A percentile compares a stretch with the other conserved stretches of the same genome.
These are phyloP conservation scores for Chlorella variabilis DNA, from an alignment of 163 green algal genomes.

Conservation along the genomic window DNA sequence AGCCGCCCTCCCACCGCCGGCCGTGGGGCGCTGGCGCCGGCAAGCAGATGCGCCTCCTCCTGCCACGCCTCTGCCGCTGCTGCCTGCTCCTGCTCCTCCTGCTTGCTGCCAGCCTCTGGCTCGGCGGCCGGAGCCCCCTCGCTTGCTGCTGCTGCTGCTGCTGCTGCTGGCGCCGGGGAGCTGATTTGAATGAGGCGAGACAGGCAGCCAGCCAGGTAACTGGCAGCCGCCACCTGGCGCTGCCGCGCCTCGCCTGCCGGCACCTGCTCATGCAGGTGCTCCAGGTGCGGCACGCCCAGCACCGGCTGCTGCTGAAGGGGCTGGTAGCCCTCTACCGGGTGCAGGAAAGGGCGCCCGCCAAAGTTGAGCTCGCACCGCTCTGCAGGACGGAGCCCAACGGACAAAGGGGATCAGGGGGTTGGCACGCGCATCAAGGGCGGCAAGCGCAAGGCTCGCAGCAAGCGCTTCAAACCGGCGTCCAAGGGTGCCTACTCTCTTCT, in stretches of 20 bases:
- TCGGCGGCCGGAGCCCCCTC: no score
- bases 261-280: background rate
- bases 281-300: background rate
- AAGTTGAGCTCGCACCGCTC: slow-evolving; percentile 91
- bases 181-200: slow-evolving; percentile 35
- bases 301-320: slow-evolving; percentile 65
- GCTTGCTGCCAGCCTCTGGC: background rate
- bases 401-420: no score
- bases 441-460: no score
- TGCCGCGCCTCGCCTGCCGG: background rate
- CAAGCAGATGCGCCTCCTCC: background rate
- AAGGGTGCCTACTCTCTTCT: no score
- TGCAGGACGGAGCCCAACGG: background rate
- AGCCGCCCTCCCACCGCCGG: background rate
- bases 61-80: background rate
- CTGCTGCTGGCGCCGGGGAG: background rate
- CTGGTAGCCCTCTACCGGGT: slow-evolving; percentile 77
- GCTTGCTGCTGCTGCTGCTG: background rate
- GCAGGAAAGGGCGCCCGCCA: slow-evolving; percentile 76
- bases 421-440: no score
- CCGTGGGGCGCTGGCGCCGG: background rate
- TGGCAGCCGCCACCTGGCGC: slow-evolving; percentile 14
- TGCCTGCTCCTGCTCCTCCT: background rate
- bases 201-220: slow-evolving; percentile 62
- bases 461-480: no score